These are phyloP conservation scores for Tylopilus rubrobrunneus DNA, from an alignment of 768 basidiomycete species.

Conservation along the genomic window DNA sequence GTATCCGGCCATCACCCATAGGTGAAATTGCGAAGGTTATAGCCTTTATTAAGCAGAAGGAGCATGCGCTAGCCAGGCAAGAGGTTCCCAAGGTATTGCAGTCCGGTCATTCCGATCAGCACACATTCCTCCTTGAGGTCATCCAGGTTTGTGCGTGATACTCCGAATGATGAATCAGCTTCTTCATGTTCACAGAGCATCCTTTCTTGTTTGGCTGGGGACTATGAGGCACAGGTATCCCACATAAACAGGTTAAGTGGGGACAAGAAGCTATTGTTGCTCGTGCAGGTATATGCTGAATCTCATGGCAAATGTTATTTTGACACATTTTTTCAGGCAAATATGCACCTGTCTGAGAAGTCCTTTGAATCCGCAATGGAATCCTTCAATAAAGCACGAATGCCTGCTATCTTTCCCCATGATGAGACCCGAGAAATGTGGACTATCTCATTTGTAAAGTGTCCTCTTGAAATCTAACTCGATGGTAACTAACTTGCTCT, in stretches of 20 bases:
- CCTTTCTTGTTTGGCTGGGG: conserved; percentile 10
- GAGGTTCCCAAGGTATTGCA: conserved; percentile 1
- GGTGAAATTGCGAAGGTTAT: conserved; percentile 13
- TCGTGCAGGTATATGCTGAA: conserved; percentile 10
- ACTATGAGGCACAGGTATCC: not conserved
- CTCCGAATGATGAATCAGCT: not conserved
- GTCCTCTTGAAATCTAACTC: not conserved
- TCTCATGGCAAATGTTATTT: not conserved
- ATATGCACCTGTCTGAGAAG: conserved; percentile 7
- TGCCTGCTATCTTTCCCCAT: conserved; percentile 13
- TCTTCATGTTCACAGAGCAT: conserved; percentile 6
- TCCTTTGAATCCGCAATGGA: conserved; percentile 6
- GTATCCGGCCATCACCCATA: conserved; percentile 9
- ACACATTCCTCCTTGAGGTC: conserved; percentile 3
- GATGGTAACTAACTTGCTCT: not conserved
- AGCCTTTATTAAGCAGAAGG: conserved; percentile 3
- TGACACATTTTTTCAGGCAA: conserved; percentile 3
- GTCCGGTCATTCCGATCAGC: not conserved
- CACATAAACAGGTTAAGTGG: not conserved
- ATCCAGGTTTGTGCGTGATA: conserved; percentile 8
- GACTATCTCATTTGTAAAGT: conserved; percentile 11
- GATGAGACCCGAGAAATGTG: conserved; percentile 13
- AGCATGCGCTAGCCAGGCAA: not conserved
- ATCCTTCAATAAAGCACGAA: conserved; percentile 5
- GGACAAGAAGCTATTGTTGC: conserved; percentile 3